Base-by-base conservation (phyloP, 805 yeast genomes). In the Teunomyces aglyptinius region DNA sequence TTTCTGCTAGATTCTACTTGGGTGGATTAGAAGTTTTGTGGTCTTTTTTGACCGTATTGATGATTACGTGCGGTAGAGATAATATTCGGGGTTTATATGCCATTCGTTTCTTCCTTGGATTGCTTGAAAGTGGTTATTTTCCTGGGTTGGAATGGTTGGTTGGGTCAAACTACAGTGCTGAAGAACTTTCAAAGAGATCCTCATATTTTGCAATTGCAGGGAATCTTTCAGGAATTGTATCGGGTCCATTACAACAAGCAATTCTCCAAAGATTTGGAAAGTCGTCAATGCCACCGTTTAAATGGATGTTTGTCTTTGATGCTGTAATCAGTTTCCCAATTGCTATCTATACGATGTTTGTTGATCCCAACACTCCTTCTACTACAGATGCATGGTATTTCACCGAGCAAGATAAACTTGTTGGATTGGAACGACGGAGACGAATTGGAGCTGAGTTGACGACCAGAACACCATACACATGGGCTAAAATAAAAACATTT, bases 301-400 rank as follows among this genome's bases (percentile, higher is more conserved):
- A 72, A 49, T 73, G 76, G 75, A 61, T 76, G 65, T 76, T 76
- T 54, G 66, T 76, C 3, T 56, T 76, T 38, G 80, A 76, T 53
- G 78, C 74, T 1, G 58, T 71, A 12, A 60, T 65, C 24, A 58
- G 65, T 11, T 41, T 65, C 16, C 68, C 68, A 4, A 58, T 77
- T 33, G 78, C 71, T 0, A 44, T 73, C 18, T 72, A 73, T 49
- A 73, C 78, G 1, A 53, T 75, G 63, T 50, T 67, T 38, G 70
- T 63, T n/a, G 69, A 68, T 50, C 80, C 80, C 41, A 72, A 73
- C 52, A 71, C 77, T 3, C 80, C 80, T 1, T 64, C 72, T 4
- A 70, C 75, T 4, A 68, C 73, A 2, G 67, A 63, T 32, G 68
- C 73, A 40, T 70, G 75, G 71, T 70, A 66, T 48, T 70, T 76